A percentile compares a stretch with the other conserved stretches of the same genome.
Conservation (phyloP, 148 eudicot genomes). For the Vaccinium myrtillus region DNA sequence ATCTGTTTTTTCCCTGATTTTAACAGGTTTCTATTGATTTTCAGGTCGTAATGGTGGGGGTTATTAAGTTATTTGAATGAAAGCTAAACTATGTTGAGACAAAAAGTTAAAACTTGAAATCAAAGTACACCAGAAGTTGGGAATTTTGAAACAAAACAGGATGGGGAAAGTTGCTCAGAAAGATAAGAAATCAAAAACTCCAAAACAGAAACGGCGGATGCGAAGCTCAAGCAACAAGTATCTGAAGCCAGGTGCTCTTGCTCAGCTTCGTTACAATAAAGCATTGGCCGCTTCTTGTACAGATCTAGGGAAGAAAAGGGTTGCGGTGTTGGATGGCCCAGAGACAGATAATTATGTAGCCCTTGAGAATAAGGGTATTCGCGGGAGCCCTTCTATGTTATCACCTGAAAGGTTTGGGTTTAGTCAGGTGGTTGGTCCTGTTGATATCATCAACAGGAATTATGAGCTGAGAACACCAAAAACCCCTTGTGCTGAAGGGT, state of each 20-base stretch:
- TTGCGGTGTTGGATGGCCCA: conserved; percentile 48
- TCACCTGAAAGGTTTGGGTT: conserved; percentile 57
- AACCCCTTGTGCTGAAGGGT: conserved; percentile 53
- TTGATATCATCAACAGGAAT: conserved; percentile 32
- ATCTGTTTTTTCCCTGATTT: not conserved
- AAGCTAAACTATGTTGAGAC: not conserved
- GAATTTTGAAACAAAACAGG: not conserved
- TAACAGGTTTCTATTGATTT: not conserved
- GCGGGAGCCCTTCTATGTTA: conserved; percentile 38
- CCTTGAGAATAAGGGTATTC: conserved; percentile 22
- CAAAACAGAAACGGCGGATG: conserved; percentile 53
- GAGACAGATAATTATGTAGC: conserved; percentile 26
- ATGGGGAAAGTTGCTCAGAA: conserved; percentile 79
- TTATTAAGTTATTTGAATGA: conserved; percentile 6
- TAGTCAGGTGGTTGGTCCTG: conserved; percentile 30
- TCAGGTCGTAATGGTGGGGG: not conserved
- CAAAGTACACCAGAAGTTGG: not conserved
- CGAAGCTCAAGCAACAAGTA: conserved; percentile 51
- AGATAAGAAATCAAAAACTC: conserved; percentile 51
- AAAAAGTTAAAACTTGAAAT: not conserved
- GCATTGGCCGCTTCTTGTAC: conserved; percentile 55
- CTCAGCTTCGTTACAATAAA: conserved; percentile 70
- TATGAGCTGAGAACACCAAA: conserved; percentile 65
- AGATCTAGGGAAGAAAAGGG: conserved; percentile 83
- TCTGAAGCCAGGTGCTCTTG: conserved; percentile 88